Percentiles rank a stretch among this genome's conserved stretches.
Evolutionary conservation across 306 rosid genomes (phyloP).

Genomic region (Dalbergia cultrata): DNA sequence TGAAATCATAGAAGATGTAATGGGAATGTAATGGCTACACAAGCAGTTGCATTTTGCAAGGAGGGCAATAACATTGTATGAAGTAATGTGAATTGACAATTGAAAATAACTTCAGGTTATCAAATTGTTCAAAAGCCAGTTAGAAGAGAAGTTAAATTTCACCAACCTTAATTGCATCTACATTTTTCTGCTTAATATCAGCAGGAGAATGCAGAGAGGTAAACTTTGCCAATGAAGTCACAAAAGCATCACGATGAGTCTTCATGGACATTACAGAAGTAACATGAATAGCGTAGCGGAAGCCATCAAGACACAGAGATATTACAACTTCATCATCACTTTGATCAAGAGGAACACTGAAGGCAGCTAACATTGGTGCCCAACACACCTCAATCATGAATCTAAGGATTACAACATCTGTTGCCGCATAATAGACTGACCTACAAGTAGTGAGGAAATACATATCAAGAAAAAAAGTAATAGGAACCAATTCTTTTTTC

Average conservation of each 20-base stretch:
- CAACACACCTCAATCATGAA: slow-evolving; percentile 99
- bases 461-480: slow-evolving; percentile 26
- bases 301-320: slow-evolving; percentile 93
- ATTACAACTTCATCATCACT: slow-evolving; percentile 92
- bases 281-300: slow-evolving; percentile 90
- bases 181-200: slow-evolving; percentile 93
- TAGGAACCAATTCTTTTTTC: background rate
- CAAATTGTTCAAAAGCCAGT: slow-evolving; percentile 23
- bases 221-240: slow-evolving; percentile 97
- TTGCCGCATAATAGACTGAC: slow-evolving; percentile 96
- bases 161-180: slow-evolving; percentile 96
- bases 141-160: slow-evolving; percentile 42
- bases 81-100: slow-evolving; percentile 27
- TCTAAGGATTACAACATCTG: slow-evolving; percentile 90
- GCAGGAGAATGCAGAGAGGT: slow-evolving; percentile 98
- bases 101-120: slow-evolving; percentile 26
- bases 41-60: slow-evolving; percentile 40
- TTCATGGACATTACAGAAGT: slow-evolving; percentile 98
- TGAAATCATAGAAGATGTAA: slow-evolving; percentile 32
- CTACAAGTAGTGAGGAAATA: slow-evolving; percentile 62
- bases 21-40: slow-evolving; percentile 24
- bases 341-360: slow-evolving; percentile 99
- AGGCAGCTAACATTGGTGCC: slow-evolving; percentile 99
- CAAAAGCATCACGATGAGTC: slow-evolving; percentile 98
- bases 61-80: slow-evolving; percentile 3